Evolutionary conservation across 768 basidiomycete genomes (phyloP).

Genomic region (Nidularia pulvinata): DNA sequence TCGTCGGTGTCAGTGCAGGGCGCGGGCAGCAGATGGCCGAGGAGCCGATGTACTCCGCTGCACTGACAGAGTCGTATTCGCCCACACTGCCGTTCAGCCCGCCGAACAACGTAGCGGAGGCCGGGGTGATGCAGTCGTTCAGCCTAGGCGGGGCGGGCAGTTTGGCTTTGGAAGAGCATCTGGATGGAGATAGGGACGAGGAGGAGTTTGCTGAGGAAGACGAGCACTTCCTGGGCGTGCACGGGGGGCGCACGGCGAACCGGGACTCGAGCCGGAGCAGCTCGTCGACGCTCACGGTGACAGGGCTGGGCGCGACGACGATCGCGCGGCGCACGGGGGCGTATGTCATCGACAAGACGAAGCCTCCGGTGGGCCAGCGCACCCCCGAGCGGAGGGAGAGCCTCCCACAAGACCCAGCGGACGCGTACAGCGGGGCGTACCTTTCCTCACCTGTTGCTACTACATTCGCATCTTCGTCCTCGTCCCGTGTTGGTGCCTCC

Average conservation of each 20-base stretch:
- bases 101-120: too few species aligned
- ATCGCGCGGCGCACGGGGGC: slow-evolving; percentile 52
- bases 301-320: slow-evolving; percentile 27
- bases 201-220: slow-evolving; percentile 4
- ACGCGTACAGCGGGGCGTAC: neutral
- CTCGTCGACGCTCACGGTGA: slow-evolving; percentile 47
- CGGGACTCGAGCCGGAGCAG: slow-evolving; percentile 47
- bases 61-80: slow-evolving; percentile 17
- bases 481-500: slow-evolving; percentile 2
- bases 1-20: slow-evolving; percentile 9
- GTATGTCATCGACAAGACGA: slow-evolving; percentile 39
- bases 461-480: slow-evolving; percentile 3
- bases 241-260: slow-evolving; percentile 17
- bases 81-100: slow-evolving; percentile 19
- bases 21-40: slow-evolving; percentile 8
- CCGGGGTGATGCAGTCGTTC: too few species aligned
- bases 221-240: slow-evolving; percentile 12
- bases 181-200: too few species aligned
- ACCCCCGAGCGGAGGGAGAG: neutral
- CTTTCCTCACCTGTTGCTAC: neutral
- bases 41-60: slow-evolving; percentile 15
- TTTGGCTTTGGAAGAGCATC: too few species aligned
- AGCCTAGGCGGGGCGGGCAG: too few species aligned
- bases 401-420: too few species aligned
- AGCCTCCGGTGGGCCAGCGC: neutral